Conservation (phyloP, 306 rosid genomes). For the Citrullus mucosospermus region DNA sequence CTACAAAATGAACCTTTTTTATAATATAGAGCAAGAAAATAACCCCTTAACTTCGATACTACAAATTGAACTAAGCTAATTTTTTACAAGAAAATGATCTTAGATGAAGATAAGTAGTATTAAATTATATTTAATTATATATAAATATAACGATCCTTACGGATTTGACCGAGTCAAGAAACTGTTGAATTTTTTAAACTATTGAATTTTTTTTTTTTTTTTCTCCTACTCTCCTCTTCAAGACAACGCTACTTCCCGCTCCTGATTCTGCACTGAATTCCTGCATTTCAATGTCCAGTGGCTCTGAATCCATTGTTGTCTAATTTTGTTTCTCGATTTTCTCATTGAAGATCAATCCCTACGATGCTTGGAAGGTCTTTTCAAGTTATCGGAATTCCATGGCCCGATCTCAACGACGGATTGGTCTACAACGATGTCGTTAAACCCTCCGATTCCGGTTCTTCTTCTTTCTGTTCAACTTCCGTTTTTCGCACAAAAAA, state of each 20-base stretch:
- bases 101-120: no score
- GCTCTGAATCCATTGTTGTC: neutral
- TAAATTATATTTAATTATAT: neutral
- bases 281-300: neutral
- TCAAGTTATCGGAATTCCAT: slow-evolving; percentile 33
- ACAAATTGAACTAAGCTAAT: no score
- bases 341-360: neutral
- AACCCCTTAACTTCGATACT: no score
- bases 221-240: neutral
- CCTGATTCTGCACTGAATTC: neutral
- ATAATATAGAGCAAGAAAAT: no score
- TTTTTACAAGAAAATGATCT: no score
- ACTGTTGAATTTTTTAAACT: neutral
- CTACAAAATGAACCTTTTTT: no score
- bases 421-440: slow-evolving; percentile 68
- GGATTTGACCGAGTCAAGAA: neutral
- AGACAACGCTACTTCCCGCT: slow-evolving; percentile 3
- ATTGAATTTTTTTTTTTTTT: neutral
- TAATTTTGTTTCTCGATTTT: neutral
- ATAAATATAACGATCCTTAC: neutral
- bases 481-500: neutral
- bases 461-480: slow-evolving; percentile 1
- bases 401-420: slow-evolving; percentile 86
- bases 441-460: slow-evolving; percentile 52
- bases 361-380: neutral